Percentiles rank a stretch among this genome's conserved stretches.
These are phyloP conservation scores for Neurospora sp. DNA, from an alignment of 2,329 filamentous ascomycete genomes.

Conservation along the genomic window DNA sequence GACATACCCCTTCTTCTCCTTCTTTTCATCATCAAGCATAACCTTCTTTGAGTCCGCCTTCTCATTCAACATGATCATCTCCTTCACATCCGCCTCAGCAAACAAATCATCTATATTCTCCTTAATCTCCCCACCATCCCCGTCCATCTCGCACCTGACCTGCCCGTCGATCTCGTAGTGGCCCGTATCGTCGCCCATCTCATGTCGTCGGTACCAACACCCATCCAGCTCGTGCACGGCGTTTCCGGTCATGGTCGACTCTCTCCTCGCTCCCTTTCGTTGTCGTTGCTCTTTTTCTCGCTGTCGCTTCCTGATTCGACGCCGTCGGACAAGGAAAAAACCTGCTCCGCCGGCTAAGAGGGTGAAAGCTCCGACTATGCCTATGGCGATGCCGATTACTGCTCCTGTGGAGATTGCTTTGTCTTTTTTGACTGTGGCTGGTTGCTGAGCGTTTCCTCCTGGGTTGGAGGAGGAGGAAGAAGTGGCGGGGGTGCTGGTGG, in stretches of 20 bases:
- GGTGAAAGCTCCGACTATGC: not conserved
- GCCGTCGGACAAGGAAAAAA: not conserved
- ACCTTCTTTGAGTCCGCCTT: not conserved
- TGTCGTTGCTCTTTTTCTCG: not conserved
- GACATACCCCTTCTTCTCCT: not conserved
- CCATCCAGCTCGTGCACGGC: conserved; percentile 12
- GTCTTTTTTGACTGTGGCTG: not conserved
- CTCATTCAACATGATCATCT: not conserved
- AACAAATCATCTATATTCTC: not conserved
- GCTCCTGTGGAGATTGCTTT: not conserved
- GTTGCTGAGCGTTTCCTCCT: not conserved
- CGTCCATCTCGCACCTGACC: not conserved
- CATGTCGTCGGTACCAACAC: conserved; percentile 5
- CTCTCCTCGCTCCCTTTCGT: not conserved
- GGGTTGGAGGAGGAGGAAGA: not conserved
- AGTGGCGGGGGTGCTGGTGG: not conserved
- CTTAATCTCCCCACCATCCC: not conserved
- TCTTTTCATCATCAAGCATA: not conserved
- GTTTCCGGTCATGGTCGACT: not conserved
- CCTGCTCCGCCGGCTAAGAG: not conserved
- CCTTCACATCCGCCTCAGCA: not conserved
- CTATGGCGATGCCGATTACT: not conserved
- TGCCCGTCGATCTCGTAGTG: conserved; percentile 12
- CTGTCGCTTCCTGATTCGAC: not conserved
- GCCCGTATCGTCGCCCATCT: conserved; percentile 10